Base-by-base conservation (phyloP, 2,329 filamentous ascomycete genomes). In the Truncatella angustata region DNA sequence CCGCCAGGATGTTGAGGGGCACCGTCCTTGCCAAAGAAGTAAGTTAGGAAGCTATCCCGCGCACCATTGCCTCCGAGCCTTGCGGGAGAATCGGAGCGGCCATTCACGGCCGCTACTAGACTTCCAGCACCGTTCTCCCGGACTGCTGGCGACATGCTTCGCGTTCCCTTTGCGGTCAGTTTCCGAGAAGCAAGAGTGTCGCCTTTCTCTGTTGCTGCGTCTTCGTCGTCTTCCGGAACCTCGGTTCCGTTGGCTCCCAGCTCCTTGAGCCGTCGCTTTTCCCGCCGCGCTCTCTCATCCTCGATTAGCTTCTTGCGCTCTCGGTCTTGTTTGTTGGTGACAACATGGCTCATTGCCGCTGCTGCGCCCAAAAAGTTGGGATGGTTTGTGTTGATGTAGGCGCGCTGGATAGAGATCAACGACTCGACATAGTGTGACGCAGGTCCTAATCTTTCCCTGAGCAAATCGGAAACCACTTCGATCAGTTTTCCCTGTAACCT, bases 321-420 rank as follows among this genome's bases (percentile, higher is more conserved):
- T 60, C 91, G 87, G 60, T 99, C 94, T 68, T 97, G 91, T 73
- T 94, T 96, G 66, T 88, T 93, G 66, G 85, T 90, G 55, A 99
- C 95, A 43, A 99, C 93, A 44, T 94, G 91, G 60, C 91, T 93
- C 94, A 99, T 99, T 56, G 94, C 94, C 32, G 92, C 93, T 20
- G 94, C 93, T 14, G 94, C 94, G 40, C 94, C 94, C 14, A 97
- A 83, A 76, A 99, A 99, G 72, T 99, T 99, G 45, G 94, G 94
- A 68, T 99, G 94, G 66, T 99, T 99, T 37, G 94, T 99, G 76
- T 99, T 99, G 74, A 99, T 97, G 72, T 99, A 99, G 18, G 94
- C 94, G 60, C 94, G 84, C 72, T 99, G 94, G 55, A 99, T 99
- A 23, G 94, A 88, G 59, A 99, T 99, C 56, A 99, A 79, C 36